Base-by-base conservation (phyloP, 164 flowering plant genomes). In the Tinospora cordifolia region DNA sequence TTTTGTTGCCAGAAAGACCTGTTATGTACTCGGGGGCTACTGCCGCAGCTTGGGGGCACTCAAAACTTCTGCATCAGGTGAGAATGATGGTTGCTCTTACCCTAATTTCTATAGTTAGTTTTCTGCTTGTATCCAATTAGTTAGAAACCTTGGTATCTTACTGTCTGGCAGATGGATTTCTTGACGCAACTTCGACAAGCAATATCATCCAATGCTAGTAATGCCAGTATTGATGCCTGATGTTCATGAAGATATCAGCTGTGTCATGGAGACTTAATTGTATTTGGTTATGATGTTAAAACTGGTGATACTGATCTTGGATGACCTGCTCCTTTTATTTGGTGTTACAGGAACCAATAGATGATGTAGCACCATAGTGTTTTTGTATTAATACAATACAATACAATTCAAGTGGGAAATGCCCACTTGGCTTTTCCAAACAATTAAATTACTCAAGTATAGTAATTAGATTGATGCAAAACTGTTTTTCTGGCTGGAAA, bases 21-120 rank as follows among this genome's bases (percentile, higher is more conserved):
- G 84, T 86, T 22, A 65, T 88, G 85, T 88, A 86, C 70, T 66
- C 87, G 0, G 86, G 85, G 72, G 83, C 84, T 51, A 69, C 74
- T 77, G 84, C 80, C 67, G 71, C 90, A 57, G 83, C 86, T 10
- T 84, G 90, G 90, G 88, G 88, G 62, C 83, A 82, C 24, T 59
- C 84, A 8, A 82, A 77, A 75, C 86, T 85, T 82, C 88, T 87
- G 71, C 91, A 83, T 76, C 88, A 83, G 91, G 96, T 87, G 64
- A 70, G 51, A 44, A 47, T n/a, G n/a, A 25, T 41, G 30, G 70
- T 21, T 26, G 46, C 25, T 34, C n/a, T 30, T 11, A 22, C n/a
- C 24, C 19, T 65, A 66, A 19, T 60, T 21, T 39, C 21, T 38
- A 34, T 22, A 36, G 36, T 51, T 51, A 6, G 3, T 17, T 58